Base-by-base conservation (phyloP, 1,139 yeast species). In the Candida glucosophila region DNA sequence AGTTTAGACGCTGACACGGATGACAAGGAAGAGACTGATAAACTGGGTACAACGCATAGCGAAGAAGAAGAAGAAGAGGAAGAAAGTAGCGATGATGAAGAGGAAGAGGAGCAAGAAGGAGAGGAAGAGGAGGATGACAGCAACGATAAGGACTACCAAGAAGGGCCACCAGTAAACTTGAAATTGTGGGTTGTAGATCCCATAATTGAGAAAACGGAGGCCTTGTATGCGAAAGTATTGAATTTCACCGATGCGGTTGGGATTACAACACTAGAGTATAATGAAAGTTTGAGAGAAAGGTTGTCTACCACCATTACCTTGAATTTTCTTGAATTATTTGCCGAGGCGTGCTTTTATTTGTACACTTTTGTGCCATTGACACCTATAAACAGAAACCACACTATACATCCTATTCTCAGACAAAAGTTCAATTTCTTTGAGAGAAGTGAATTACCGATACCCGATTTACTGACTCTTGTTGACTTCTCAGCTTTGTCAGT, bases 221-320 rank as follows among this genome's bases (percentile, higher is more conserved):
- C 31, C 15, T 35, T 46, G 18, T 37, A 47, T 33, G 44, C 50
- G 25, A 46, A 49, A 34, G 34, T 58, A 14, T 47, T 52, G 38
- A 60, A 55, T 25, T 44, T 53, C 33, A 53, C 67, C 29, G 68
- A 64, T 39, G 34, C 35, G 7, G 44, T 62, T 27, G 62, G 64
- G 15, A 58, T 63, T 34, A 62, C 66, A 28, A 43, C 61, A 28
- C 47, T 55, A 27, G 64, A 59, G 28, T 52, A 49, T 37, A 66
- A 60, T 36, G 64, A 62, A 30, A 61, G 55, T 30, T 49, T 69
- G 33, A 59, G 77, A 48, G 74, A 69, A 29, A 52, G 52, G 26
- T 55, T 71, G 36, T 63, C 72, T 28, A 65, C 57, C 31, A 58
- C 73, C 11, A 60, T 66, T 30, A 47, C 73, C 5, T 53, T 72